Conservation (phyloP, 2,329 filamentous ascomycete species). For the Fusarium tuaranense region DNA sequence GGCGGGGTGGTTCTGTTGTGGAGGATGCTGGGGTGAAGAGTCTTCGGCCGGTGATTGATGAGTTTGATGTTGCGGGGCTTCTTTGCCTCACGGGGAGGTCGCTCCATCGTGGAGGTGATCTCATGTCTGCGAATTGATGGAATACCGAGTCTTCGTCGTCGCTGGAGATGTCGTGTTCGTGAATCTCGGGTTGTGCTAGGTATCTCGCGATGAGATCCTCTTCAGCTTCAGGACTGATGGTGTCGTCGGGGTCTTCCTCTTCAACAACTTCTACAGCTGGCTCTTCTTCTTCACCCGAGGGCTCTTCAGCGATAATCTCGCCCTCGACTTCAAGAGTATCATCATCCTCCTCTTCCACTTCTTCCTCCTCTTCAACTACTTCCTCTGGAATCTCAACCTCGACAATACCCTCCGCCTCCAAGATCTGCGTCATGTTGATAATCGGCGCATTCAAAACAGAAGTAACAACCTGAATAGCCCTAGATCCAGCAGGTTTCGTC, state of each 20-base stretch:
- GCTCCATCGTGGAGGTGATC: slow-evolving; percentile 1
- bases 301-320: not conserved
- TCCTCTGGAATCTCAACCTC: slow-evolving; percentile 19
- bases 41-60: slow-evolving; percentile 8
- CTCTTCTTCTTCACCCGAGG: not conserved
- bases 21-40: slow-evolving; percentile 21
- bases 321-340: not conserved
- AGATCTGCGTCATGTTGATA: slow-evolving; percentile 28
- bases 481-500: not conserved
- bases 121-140: not conserved
- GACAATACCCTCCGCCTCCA: slow-evolving; percentile 37
- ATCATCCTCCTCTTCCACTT: not conserved
- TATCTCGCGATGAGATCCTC: slow-evolving; percentile 9
- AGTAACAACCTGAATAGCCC: slow-evolving; percentile 23
- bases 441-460: slow-evolving; percentile 31
- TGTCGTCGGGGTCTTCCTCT: not conserved
- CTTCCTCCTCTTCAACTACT: not conserved
- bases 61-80: slow-evolving; percentile 27
- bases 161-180: slow-evolving; percentile 9
- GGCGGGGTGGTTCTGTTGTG: not conserved
- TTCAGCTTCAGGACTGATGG: not conserved
- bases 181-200: slow-evolving; percentile 2
- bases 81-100: slow-evolving; percentile 23
- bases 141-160: not conserved
- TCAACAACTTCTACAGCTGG: not conserved